These are phyloP conservation scores for Petunia secreta DNA, from an alignment of 257 asterid species.

Conservation along the genomic window DNA sequence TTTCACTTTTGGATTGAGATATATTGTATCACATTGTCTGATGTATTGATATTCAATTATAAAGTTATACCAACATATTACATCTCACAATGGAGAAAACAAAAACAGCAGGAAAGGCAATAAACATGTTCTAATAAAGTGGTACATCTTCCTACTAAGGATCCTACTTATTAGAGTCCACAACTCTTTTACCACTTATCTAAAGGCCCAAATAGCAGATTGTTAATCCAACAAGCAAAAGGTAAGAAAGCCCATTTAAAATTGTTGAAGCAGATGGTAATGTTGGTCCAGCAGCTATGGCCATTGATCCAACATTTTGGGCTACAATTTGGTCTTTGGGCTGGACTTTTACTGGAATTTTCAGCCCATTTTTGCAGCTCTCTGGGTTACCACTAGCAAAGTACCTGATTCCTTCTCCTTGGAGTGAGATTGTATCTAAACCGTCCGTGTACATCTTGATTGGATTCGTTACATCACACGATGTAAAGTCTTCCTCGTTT, in stretches of 20 bases:
- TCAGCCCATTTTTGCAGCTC: conserved; percentile 32
- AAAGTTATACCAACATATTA: background rate
- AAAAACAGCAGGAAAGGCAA: background rate
- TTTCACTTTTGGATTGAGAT: too few relatives aligned
- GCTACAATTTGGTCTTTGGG: conserved; percentile 11
- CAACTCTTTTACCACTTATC: background rate
- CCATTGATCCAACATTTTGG: background rate
- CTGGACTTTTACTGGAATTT: conserved; percentile 25
- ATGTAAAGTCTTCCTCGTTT: conserved; percentile 26
- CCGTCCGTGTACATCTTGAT: conserved; percentile 34
- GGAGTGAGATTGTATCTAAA: conserved; percentile 25
- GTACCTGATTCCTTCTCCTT: conserved; percentile 35
- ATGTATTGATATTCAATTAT: background rate
- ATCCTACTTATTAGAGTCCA: background rate
- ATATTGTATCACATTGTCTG: background rate
- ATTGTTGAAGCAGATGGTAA: conserved; percentile 22
- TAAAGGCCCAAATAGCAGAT: conserved; percentile 20
- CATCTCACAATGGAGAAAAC: background rate
- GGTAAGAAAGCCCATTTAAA: conserved; percentile 24
- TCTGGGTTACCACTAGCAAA: conserved; percentile 28
- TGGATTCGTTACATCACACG: conserved; percentile 34
- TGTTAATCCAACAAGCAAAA: conserved; percentile 5
- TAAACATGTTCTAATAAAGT: background rate
- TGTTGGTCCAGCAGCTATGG: conserved; percentile 27
- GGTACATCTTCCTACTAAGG: background rate